Conservation (phyloP, 2,329 filamentous ascomycete species). For the Ascochyta koolunga region DNA sequence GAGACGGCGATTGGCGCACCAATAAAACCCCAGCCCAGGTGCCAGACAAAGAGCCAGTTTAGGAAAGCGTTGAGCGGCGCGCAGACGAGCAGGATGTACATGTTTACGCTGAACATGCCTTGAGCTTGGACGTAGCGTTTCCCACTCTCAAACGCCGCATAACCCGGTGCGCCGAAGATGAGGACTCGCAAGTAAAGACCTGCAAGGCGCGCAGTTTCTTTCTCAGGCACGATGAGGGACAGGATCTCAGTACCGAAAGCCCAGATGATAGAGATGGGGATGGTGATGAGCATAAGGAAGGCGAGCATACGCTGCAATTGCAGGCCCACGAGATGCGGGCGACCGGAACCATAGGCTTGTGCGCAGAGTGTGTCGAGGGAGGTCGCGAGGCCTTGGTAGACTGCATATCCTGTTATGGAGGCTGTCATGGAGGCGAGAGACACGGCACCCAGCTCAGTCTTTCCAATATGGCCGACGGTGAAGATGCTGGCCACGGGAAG, state of each 20-base stretch:
- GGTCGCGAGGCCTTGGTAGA: conserved; percentile 74
- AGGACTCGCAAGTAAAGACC: conserved; percentile 76
- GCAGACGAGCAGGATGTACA: conserved; percentile 82
- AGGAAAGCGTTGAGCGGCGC: conserved; percentile 81
- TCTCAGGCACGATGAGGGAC: conserved; percentile 69
- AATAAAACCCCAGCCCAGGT: conserved; percentile 62
- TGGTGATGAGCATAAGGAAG: conserved; percentile 73
- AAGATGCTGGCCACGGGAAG: conserved; percentile 56
- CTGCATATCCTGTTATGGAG: conserved; percentile 56
- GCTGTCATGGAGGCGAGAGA: conserved; percentile 57
- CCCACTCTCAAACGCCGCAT: conserved; percentile 75
- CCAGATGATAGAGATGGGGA: conserved; percentile 77
- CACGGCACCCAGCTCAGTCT: conserved; percentile 56
- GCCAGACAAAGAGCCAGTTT: conserved; percentile 83
- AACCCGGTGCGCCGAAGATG: conserved; percentile 74
- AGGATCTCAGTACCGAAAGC: conserved; percentile 70
- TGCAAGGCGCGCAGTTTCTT: conserved; percentile 71
- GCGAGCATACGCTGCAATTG: conserved; percentile 82
- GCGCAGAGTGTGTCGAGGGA: conserved; percentile 91
- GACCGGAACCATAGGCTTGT: conserved; percentile 91
- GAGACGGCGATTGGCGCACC: conserved; percentile 80
- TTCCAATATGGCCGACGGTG: conserved; percentile 58
- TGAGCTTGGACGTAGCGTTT: conserved; percentile 92
- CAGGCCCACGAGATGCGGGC: conserved; percentile 84
- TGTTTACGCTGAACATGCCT: conserved; percentile 80